Evolutionary conservation across 176 grass and related monocot species (phyloP).

Genomic region (Zea luxurians): DNA sequence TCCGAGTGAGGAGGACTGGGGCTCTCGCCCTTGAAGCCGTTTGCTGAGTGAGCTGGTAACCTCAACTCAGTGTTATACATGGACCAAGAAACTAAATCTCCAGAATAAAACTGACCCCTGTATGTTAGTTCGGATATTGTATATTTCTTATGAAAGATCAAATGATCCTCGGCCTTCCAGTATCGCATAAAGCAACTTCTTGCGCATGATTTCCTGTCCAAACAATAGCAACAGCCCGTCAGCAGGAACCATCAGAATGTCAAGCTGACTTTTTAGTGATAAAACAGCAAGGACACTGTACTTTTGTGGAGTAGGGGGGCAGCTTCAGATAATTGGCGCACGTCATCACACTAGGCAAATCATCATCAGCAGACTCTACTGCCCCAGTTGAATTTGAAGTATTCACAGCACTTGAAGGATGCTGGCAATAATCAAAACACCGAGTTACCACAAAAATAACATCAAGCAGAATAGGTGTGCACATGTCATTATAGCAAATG

Average conservation of each 20-base stretch:
- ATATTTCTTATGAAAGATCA: slow-evolving; percentile 71
- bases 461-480: not conserved
- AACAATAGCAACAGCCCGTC: slow-evolving; percentile 9
- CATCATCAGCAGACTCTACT: slow-evolving; percentile 67
- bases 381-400: slow-evolving; percentile 54
- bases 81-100: slow-evolving; percentile 37
- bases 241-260: not conserved
- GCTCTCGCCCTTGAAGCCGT: slow-evolving; percentile 19
- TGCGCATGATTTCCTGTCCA: slow-evolving; percentile 78
- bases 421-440: slow-evolving; percentile 46
- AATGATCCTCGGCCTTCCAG: slow-evolving; percentile 92
- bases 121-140: slow-evolving; percentile 42
- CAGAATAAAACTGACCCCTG: slow-evolving; percentile 42
- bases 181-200: slow-evolving; percentile 86
- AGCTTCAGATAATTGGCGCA: slow-evolving; percentile 96
- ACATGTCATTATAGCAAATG: not conserved
- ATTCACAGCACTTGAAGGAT: slow-evolving; percentile 57
- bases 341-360: slow-evolving; percentile 93
- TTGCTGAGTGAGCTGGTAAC: not conserved
- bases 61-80: slow-evolving; percentile 38
- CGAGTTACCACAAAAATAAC: slow-evolving; percentile 28
- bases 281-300: not conserved
- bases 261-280: not conserved
- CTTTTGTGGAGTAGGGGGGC: slow-evolving; percentile 85
- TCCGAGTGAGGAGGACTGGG: not conserved